A percentile compares a stretch with the other conserved stretches of the same genome.
Conservation (phyloP, 192 early-diverging fungal genomes). For the Umbelopsis isabellina region DNA sequence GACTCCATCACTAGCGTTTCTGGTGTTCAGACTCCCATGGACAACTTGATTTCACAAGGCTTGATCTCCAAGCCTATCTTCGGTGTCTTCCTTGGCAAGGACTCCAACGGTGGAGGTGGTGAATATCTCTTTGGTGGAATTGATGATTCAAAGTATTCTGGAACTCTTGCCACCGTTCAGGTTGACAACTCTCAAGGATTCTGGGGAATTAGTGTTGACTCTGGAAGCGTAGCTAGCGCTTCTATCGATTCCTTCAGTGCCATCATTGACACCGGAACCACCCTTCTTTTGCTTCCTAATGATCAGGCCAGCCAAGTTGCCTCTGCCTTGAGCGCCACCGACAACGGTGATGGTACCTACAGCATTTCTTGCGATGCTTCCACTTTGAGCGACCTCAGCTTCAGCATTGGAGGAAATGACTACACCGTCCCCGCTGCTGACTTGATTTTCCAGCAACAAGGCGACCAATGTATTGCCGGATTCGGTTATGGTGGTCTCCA, state of each 20-base stretch:
- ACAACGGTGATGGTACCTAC: conserved; percentile 36
- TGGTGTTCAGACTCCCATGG: conserved; percentile 51
- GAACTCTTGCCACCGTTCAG: conserved; percentile 41
- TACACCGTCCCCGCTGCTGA: conserved; percentile 8
- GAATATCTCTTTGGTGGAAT: conserved; percentile 50
- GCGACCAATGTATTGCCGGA: conserved; percentile 28
- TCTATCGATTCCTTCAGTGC: conserved; percentile 4
- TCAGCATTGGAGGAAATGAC: conserved; percentile 24
- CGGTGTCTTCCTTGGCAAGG: conserved; percentile 57
- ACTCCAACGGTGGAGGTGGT: conserved; percentile 39
- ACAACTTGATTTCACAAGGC: conserved; percentile 55
- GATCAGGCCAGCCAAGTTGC: conserved; percentile 53
- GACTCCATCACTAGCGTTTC: conserved; percentile 36
- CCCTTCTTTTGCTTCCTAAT: conserved; percentile 62
- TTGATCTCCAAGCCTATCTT: conserved; percentile 59
- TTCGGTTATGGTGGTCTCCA: conserved; percentile 23
- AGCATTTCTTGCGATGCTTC: conserved; percentile 23
- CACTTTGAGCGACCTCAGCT: conserved; percentile 5
- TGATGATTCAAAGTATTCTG: conserved; percentile 32
- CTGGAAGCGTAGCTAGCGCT: not conserved
- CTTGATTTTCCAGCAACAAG: conserved; percentile 22
- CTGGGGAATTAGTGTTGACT: conserved; percentile 28
- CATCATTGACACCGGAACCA: conserved; percentile 72
- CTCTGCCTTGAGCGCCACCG: conserved; percentile 41
- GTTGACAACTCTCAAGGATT: conserved; percentile 27